Percentiles rank a stretch among this genome's conserved stretches.
Conservation (phyloP, 768 basidiomycete genomes). For the Macrolepiota dolichaula region DNA sequence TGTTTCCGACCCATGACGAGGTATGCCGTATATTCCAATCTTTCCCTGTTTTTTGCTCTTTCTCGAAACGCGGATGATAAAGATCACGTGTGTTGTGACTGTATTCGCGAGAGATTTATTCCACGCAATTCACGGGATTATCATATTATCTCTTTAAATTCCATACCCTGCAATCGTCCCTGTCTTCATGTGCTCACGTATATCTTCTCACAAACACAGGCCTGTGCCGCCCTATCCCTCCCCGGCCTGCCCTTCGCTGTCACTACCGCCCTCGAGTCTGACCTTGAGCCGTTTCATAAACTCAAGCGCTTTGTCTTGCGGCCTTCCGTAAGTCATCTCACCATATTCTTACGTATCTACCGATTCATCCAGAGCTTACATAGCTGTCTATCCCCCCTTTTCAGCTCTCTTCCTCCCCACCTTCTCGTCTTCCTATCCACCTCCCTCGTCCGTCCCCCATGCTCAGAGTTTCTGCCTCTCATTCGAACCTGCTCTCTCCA, state of each 20-base stretch:
- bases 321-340: slow-evolving; percentile 16
- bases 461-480: slow-evolving; percentile 25
- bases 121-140: slow-evolving; percentile 30
- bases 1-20: slow-evolving; percentile 60
- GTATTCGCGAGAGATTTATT: slow-evolving; percentile 14
- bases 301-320: slow-evolving; percentile 39
- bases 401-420: slow-evolving; percentile 18
- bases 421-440: slow-evolving; percentile 17
- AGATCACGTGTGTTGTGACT: slow-evolving; percentile 24
- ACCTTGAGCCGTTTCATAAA: slow-evolving; percentile 60
- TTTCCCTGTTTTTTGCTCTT: slow-evolving; percentile 1
- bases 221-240: slow-evolving; percentile 50
- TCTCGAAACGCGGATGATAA: slow-evolving; percentile 9
- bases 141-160: slow-evolving; percentile 13
- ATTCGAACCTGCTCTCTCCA: slow-evolving; percentile 21
- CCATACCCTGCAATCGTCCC: slow-evolving; percentile 6
- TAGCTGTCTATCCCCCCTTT: slow-evolving; percentile 14
- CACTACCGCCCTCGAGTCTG: slow-evolving; percentile 56
- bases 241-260: slow-evolving; percentile 44
- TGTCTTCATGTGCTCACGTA: slow-evolving; percentile 10
- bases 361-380: slow-evolving; percentile 9
- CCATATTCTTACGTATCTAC: slow-evolving; percentile 15
- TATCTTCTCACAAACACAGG: slow-evolving; percentile 33
- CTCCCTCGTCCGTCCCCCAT: slow-evolving; percentile 17
- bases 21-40: slow-evolving; percentile 32